These are phyloP conservation scores for Onygena corvina DNA, from an alignment of 2,329 filamentous ascomycete genomes.

Conservation along the genomic window DNA sequence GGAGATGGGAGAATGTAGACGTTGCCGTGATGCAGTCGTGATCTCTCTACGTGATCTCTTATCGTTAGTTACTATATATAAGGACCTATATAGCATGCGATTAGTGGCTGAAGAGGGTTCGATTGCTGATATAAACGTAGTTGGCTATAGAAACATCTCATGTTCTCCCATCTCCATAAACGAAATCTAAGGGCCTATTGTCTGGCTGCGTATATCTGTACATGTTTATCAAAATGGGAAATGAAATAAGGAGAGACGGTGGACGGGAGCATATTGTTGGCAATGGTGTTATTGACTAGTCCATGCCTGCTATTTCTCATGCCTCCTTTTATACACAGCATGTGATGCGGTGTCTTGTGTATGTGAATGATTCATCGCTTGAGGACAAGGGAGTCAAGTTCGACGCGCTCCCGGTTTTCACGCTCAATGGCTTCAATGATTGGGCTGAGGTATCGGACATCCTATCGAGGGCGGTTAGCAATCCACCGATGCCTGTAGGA, in stretches of 20 bases:
- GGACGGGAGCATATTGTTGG: not conserved
- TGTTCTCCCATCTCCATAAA: not conserved
- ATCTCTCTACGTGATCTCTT: conserved; percentile 7
- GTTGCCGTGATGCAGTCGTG: conserved; percentile 39
- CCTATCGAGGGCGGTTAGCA: conserved; percentile 37
- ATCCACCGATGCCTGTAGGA: not conserved
- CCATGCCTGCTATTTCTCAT: not conserved
- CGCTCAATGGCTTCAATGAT: conserved; percentile 58
- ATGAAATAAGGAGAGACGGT: not conserved
- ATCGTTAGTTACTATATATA: conserved; percentile 6
- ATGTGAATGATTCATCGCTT: conserved; percentile 21
- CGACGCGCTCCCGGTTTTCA: conserved; percentile 54
- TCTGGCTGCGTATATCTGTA: conserved; percentile 6
- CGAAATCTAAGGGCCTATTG: not conserved
- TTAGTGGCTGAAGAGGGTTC: not conserved
- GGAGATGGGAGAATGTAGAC: conserved; percentile 72
- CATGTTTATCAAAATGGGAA: conserved; percentile 10
- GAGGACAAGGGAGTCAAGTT: conserved; percentile 55
- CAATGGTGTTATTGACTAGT: conserved; percentile 1
- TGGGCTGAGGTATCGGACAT: conserved; percentile 52
- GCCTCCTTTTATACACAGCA: not conserved
- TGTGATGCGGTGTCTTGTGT: not conserved
- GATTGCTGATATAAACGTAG: not conserved
- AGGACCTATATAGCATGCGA: not conserved
- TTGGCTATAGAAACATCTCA: not conserved